phyloP scores from a whole-genome alignment of 2,329 filamentous ascomycete genomes.

The Aspergillus sp. region DNA sequence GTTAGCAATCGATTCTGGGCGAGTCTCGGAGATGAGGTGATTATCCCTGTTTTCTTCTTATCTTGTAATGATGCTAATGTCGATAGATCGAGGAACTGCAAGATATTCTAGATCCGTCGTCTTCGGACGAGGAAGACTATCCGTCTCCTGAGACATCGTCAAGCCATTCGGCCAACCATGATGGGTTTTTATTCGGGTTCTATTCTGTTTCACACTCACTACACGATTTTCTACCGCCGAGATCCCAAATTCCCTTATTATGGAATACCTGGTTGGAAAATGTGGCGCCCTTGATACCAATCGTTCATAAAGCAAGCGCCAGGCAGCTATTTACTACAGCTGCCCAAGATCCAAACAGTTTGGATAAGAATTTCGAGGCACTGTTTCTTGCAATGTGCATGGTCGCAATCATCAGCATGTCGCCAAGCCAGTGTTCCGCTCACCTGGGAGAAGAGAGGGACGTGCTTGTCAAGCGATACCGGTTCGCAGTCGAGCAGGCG shows the following conservation, averaged over 20 bases:
- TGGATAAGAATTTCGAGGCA: conserved; percentile 58
- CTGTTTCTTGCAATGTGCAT: conserved; percentile 66
- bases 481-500: conserved; percentile 65
- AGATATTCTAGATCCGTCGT: conserved; percentile 60
- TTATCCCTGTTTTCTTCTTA: conserved; percentile 7
- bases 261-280: conserved; percentile 64
- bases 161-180: conserved; percentile 48
- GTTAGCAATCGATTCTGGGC: conserved; percentile 66
- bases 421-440: conserved; percentile 43
- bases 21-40: conserved; percentile 61
- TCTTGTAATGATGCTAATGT: conserved; percentile 10
- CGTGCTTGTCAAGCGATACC: conserved; percentile 56
- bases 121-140: conserved; percentile 58
- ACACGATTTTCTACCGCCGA: conserved; percentile 57
- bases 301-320: conserved; percentile 60
- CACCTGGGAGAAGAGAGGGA: conserved; percentile 56
- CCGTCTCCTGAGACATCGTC: conserved; percentile 49
- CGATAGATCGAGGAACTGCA: conserved; percentile 62
- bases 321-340: conserved; percentile 55
- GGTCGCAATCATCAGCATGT: conserved; percentile 51
- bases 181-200: conserved; percentile 64
- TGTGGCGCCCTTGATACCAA: conserved; percentile 62
- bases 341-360: conserved; percentile 50
- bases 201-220: conserved; percentile 60
- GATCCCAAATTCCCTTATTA: conserved; percentile 52